These are phyloP conservation scores for Podospora bellae-mahoneyi DNA, from an alignment of 495 filamentous ascomycete species.

Conservation along the genomic window DNA sequence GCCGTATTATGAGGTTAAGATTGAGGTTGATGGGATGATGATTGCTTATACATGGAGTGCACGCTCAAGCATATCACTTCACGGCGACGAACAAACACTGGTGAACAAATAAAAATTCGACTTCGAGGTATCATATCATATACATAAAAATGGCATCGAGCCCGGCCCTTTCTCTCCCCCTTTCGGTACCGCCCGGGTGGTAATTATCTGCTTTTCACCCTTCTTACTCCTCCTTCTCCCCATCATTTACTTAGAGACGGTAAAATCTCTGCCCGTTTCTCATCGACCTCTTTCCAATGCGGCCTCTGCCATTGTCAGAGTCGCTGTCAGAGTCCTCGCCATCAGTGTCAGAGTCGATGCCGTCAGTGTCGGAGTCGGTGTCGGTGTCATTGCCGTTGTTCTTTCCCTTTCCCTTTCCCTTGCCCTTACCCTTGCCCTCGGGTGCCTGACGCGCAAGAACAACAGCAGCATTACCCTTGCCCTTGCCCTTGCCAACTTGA, in stretches of 20 bases:
- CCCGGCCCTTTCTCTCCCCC: not conserved
- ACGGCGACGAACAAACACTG: not conserved
- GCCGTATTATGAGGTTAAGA: not conserved
- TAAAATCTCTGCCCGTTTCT: not conserved
- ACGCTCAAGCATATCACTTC: not conserved
- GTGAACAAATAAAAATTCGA: not conserved
- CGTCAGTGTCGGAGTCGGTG: not conserved
- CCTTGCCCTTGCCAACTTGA: not conserved
- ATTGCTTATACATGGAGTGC: not conserved
- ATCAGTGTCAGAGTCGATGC: not conserved
- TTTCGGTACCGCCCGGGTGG: not conserved
- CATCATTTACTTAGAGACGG: not conserved
- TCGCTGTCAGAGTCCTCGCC: not conserved
- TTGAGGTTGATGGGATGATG: not conserved
- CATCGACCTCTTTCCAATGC: not conserved
- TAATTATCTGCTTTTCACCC: not conserved
- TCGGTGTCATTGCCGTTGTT: not conserved
- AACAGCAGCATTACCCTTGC: not conserved
- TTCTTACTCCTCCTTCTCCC: not conserved
- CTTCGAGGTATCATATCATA: not conserved
- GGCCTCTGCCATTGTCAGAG: not conserved
- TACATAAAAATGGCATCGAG: not conserved
- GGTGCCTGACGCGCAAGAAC: not conserved
- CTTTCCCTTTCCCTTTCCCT: slow-evolving; percentile 2
- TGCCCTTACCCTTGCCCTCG: not conserved